Evolutionary conservation across 176 grass and related monocot species (phyloP), one percentile per base, ranked within the genome.

Genomic region (Avena atlantica): DNA sequence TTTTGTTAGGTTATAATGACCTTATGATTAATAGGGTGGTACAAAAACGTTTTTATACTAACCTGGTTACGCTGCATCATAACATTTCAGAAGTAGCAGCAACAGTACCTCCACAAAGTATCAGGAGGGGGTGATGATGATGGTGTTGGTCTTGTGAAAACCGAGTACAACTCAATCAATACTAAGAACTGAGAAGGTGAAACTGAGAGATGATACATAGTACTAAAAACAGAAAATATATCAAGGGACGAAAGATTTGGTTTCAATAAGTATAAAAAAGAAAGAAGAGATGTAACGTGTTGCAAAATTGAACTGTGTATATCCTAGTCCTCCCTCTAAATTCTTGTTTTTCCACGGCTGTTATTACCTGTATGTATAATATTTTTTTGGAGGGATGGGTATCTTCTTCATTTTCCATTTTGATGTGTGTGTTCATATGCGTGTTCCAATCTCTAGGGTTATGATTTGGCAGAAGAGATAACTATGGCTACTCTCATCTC

Each of bases 171-270:
- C 19, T 48, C 81, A 24, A 76, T 45, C 45, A 85, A 84, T 78
- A 64, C 92, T 9, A 29, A 29, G 27, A 29, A 29, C 27, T 29
- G 90, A 91, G 74, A 94, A 89, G 79, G 36, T 14, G 2, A 93
- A 40, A 73, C 67, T 31, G 16, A 92, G 72, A 23, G 72, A 80
- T 84, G 59, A 93, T 20, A 45, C 76, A 0, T 15, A 73, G 9
- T 36, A 78, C 9, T n/a, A 45, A 42, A 78, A 36, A 34, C 9
- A 45, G 55, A 73, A 25, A 3, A 17, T 15, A 27, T n/a, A 47
- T 64, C 36, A 60, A 24, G 60, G 63, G 59, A 49, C 1, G 66
- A 74, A 53, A 15, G 29, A 34, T 50, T 29, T n/a, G 65, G 58
- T 45, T 24, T 83, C 31, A 68, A 37, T 56, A 70, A 47, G 72